A percentile compares a stretch with the other conserved stretches of the same genome.
These are phyloP conservation scores for Logfia minima DNA, from an alignment of 129 eudicot species.

Conservation along the genomic window DNA sequence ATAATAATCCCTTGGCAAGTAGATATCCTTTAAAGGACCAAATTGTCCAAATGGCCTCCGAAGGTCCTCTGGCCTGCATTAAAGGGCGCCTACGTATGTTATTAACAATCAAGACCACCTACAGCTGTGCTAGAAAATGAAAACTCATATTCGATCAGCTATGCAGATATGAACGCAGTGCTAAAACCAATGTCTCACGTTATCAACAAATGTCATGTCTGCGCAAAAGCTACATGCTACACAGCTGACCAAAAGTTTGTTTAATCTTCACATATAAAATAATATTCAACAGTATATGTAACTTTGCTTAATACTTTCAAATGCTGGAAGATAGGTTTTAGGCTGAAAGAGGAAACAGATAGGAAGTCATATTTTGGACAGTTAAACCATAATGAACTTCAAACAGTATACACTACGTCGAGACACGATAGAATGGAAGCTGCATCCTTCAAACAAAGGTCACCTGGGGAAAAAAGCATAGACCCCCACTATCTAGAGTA, in stretches of 20 bases:
- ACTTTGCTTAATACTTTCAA: background rate
- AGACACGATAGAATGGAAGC: background rate
- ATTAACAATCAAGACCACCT: background rate
- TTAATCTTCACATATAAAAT: background rate
- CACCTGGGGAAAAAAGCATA: background rate
- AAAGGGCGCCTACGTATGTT: background rate
- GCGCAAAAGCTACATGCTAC: background rate
- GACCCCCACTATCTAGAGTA: background rate
- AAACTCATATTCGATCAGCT: background rate
- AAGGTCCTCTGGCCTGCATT: constrained; percentile 80
- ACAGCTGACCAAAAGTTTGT: background rate
- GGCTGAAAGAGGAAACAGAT: background rate
- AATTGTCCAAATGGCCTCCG: constrained; percentile 80
- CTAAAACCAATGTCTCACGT: background rate
- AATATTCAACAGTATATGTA: background rate
- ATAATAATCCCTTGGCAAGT: constrained; percentile 86
- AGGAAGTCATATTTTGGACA: background rate
- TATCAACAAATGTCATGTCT: background rate
- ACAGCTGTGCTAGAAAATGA: background rate
- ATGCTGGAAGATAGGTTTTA: background rate
- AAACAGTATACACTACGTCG: background rate
- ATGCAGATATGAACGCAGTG: background rate
- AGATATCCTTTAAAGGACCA: constrained; percentile 76
- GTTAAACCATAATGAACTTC: background rate
- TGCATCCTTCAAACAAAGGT: background rate